Base-by-base conservation (phyloP, 2,329 filamentous ascomycete genomes). In the Trichoderma sp. region DNA sequence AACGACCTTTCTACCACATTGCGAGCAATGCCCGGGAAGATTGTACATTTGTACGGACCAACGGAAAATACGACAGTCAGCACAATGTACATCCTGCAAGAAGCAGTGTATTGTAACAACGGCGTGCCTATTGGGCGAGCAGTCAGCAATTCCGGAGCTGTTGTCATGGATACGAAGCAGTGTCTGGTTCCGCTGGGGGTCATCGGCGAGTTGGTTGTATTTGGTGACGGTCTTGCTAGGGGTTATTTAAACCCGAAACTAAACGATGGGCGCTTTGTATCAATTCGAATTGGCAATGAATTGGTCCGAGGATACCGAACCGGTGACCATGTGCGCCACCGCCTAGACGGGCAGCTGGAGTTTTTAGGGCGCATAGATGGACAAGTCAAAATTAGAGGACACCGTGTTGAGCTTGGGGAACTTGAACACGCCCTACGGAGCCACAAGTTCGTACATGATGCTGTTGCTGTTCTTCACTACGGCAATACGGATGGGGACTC, bases 361-460 rank as follows among this genome's bases (percentile, higher is more conserved):
- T 45, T 45, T 9, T 13, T 45, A 19, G 39, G 39, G 9, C 39
- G 39, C 5, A 45, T 45, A 22, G 45, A 50, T 27, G 45, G 45
- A 50, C 74, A 77, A 27, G 66, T 76, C 60, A 78, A 78, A 64
- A 70, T 78, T 9, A 71, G 76, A 19, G 76, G 76, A 10, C 72
- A 78, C 9, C 73, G 76, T 3, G 60, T 78, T 29, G 77, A 78
- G 63, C 63, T 73, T 2, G 71, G 66, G 0, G 76, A 78, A 37
- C 71, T 78, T 15, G 2, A 76, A 78, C 19, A 17, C 69, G 72
- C 61, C 42, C 13, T n/a, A 7, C 39, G 39, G 19, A n/a, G n/a
- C 39, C 39, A 45, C 0, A 45, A 45, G 9, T n/a, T 45, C 10
- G 39, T 45, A 9, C 39, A 45, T 22, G 39, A 45, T 10, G 39